Percentiles rank a stretch among this genome's conserved stretches.
Conservation (phyloP, 495 filamentous ascomycete species). For the Penicillium bialowiezense region DNA sequence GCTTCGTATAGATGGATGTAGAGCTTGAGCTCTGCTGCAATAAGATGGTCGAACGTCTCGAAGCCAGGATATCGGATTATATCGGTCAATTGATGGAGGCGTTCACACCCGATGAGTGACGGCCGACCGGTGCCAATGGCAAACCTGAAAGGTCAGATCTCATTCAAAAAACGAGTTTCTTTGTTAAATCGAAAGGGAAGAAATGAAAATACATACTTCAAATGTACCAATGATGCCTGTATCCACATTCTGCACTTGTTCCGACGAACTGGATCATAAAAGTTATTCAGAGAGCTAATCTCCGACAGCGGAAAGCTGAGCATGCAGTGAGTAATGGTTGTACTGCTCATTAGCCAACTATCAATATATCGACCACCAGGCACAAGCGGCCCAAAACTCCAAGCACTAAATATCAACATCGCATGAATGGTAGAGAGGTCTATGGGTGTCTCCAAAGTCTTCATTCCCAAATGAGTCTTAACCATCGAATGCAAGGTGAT, state of each 20-base stretch:
- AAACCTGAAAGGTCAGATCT: background rate
- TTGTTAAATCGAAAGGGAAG: no score
- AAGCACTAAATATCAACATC: conserved; percentile 6
- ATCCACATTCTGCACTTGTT: conserved; percentile 11
- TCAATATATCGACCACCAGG: conserved; percentile 7
- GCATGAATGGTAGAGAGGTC: conserved; percentile 4
- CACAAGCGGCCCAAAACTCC: conserved; percentile 9
- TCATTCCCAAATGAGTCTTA: conserved; percentile 7
- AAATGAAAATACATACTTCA: conserved; percentile 6
- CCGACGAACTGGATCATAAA: conserved; percentile 1
- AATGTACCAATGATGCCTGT: conserved; percentile 4
- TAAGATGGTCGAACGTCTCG: conserved; percentile 1
- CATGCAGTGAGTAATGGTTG: conserved; percentile 8
- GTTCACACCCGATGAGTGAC: background rate
- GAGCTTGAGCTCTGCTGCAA: conserved; percentile 7
- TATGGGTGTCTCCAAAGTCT: conserved; percentile 9
- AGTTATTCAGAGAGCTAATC: background rate
- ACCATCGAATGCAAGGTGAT: conserved; percentile 3
- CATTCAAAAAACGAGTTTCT: background rate
- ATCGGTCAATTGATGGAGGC: conserved; percentile 3
- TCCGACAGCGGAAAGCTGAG: conserved; percentile 5
- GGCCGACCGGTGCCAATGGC: conserved; percentile 8
- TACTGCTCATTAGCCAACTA: conserved; percentile 9
- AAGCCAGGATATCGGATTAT: conserved; percentile 4
- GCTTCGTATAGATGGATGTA: conserved; percentile 6